phyloP scores from a whole-genome alignment of 2,329 filamentous ascomycete species.

The Leptographium galeiforme region DNA sequence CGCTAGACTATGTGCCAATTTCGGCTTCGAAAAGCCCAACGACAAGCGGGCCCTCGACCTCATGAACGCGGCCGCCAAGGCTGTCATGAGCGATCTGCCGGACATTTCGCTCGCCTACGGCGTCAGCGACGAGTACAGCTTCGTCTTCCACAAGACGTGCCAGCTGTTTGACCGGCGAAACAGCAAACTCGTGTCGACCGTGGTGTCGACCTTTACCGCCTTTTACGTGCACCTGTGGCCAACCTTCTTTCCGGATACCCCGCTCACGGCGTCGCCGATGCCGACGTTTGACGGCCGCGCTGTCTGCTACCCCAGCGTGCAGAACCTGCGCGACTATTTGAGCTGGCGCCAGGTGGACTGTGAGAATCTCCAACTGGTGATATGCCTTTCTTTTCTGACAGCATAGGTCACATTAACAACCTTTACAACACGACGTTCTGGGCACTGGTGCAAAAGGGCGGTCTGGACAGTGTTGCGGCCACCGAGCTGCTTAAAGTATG shows the following conservation, averaged over 20 bases:
- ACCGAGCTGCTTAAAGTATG: conserved; percentile 64
- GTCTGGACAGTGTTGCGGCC: conserved; percentile 47
- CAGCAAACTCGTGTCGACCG: conserved; percentile 81
- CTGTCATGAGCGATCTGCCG: conserved; percentile 68
- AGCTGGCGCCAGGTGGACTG: conserved; percentile 96
- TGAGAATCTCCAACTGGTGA: conserved; percentile 28
- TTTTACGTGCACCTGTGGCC: conserved; percentile 80
- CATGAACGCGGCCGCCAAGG: conserved; percentile 87
- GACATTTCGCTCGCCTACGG: conserved; percentile 85
- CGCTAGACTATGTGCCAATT: conserved; percentile 63
- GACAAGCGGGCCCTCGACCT: conserved; percentile 75
- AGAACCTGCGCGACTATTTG: conserved; percentile 85
- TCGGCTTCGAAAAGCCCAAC: conserved; percentile 84
- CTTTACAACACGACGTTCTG: conserved; percentile 97
- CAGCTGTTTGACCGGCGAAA: conserved; percentile 73
- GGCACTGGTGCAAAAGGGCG: conserved; percentile 68
- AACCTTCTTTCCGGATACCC: conserved; percentile 56
- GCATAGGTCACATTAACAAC: conserved; percentile 85
- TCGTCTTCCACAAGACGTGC: conserved; percentile 75
- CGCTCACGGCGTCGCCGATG: conserved; percentile 58
- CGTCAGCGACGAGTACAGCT: conserved; percentile 90
- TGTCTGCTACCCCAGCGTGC: conserved; percentile 72
- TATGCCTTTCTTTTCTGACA: background rate
- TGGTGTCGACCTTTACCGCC: conserved; percentile 86
- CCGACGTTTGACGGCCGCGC: conserved; percentile 89